Evolutionary conservation across 1,284 basidiomycete genomes (phyloP).

Genomic region (Mycena citricolor): DNA sequence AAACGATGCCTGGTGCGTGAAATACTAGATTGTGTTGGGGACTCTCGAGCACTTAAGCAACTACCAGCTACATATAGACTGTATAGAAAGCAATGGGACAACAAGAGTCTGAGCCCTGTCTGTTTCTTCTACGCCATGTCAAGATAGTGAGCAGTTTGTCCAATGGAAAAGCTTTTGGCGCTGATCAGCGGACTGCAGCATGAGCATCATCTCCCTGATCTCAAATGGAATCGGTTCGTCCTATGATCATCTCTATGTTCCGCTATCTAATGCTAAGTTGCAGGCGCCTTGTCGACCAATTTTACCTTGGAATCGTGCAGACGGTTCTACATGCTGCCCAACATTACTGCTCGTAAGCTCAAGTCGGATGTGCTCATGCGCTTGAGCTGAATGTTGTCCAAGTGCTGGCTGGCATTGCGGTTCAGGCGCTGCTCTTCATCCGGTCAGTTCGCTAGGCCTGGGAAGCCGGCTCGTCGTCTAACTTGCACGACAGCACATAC

Average conservation of each 20-base stretch:
- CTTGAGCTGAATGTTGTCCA: not conserved
- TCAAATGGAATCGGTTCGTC: conserved; percentile 20
- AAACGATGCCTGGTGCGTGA: conserved; percentile 14
- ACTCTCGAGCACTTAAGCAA: too few relatives aligned
- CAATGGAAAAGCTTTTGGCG: not conserved
- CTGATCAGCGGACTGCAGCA: conserved; percentile 7
- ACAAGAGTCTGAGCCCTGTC: conserved; percentile 1
- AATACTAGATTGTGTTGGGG: too few relatives aligned
- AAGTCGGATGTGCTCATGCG: not conserved
- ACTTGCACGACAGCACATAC: conserved; percentile 12
- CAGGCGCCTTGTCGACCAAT: conserved; percentile 13
- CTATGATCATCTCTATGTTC: not conserved
- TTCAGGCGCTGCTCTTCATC: conserved; percentile 19
- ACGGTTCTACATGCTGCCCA: conserved; percentile 22
- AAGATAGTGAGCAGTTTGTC: conserved; percentile 1
- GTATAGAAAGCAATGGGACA: conserved; percentile 16
- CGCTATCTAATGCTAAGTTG: not conserved
- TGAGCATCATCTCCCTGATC: conserved; percentile 16
- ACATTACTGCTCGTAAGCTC: conserved; percentile 19
- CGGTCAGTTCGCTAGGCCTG: conserved; percentile 5
- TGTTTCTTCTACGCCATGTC: conserved; percentile 17
- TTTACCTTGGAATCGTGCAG: conserved; percentile 13
- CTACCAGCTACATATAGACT: conserved; percentile 5
- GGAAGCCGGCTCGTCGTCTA: not conserved
- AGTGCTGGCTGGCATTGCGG: conserved; percentile 23